Evolutionary conservation across 2,329 filamentous ascomycete genomes (phyloP), one percentile per base, ranked within the genome.

Genomic region (Neopestalotiopsis rosae): DNA sequence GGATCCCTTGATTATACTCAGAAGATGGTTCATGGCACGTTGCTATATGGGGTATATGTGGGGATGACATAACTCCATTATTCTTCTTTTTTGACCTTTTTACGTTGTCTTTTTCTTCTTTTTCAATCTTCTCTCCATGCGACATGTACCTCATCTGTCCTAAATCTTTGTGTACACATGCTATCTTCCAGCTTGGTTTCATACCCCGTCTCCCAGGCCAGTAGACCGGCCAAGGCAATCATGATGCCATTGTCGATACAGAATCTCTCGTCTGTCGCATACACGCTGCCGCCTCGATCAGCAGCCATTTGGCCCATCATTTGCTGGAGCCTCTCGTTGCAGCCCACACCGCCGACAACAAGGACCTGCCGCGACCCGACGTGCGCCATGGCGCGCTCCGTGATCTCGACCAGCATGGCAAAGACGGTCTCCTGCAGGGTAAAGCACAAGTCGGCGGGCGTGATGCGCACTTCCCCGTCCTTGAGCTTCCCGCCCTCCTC

Each of bases 171-270:
- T 14, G 93, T 95, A 80, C 92, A 97, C 13, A 92, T 94, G 74
- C 92, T 95, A 59, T 98, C 93, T 71, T 91, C 90, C 61, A 98
- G 79, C 7, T 87, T 83, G 1, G 94, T 98, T 69, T 82, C 86
- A 77, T 94, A 94, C 1, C 95, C 95, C 17, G 90, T 95, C 79
- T 91, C 86, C 79, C 92, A 96, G 1, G 95, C 95, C 76, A 98
- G 79, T 75, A 99, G 81, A 2, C 96, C 96, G 1, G 96, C 96
- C 80, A 99, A 95, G 1, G 96, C 96, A 83, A 99, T 99, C 96
- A 99, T 99, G 78, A 99, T 98, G 63, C 96, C 96, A 76, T 99
- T 99, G 81, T 99, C 96, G 75, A 99, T 99, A 79, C 96, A 99
- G 80, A 97, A 99, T 61, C 96, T 87, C 85, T 99, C 96, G 79